Base-by-base conservation (phyloP, 306 rosid genomes). In the Hippophae rhamnoides region DNA sequence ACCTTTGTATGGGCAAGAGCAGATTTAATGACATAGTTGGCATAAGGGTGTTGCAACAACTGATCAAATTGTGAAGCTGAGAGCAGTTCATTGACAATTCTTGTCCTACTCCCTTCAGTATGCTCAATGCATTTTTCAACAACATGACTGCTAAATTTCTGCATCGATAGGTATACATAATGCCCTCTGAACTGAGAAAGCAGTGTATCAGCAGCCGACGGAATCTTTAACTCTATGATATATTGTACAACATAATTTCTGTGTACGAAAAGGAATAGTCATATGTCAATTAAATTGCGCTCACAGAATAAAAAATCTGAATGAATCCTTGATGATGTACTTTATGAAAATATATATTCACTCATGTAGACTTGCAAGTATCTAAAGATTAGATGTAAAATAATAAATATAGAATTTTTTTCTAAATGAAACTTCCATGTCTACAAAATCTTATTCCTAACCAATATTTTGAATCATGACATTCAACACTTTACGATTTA, bases 191-290 rank as follows among this genome's bases (percentile, higher is more conserved):
- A 82, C 53, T 65, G 86, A 71, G 65, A 51, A 56, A 54, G 50
- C 72, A 87, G 42, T 64, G 57, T 73, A 59, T 75, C 49, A 12
- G 70, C n/a, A 4, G 57, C 67, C 65, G 61, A 60, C 47, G 79
- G 79, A 45, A 70, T 69, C 69, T 75, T 72, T 65, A 58, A 70
- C 77, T 82, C 77, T 51, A 87, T 73, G 52, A 84, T 47, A 70
- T 75, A 76, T 60, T 87, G 95, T 57, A 87, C 77, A 41, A 87
- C 95, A 80, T 82, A 87, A 40, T 87, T 87, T 72, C 95, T 87
- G 85, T 56, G 7, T 52, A 25, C 5, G 10, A 47, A 48, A 69
- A 42, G 43, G 14, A 59, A 48, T 7, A 54, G 56, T 56, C 43
- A 44, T 13, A 27, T 40, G 41, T 13, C 44, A 54, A 54, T 45